Evolutionary conservation across 139 green algal species (phyloP), one percentile per base, ranked within the genome.

Genomic region (Nannochloris sp.): DNA sequence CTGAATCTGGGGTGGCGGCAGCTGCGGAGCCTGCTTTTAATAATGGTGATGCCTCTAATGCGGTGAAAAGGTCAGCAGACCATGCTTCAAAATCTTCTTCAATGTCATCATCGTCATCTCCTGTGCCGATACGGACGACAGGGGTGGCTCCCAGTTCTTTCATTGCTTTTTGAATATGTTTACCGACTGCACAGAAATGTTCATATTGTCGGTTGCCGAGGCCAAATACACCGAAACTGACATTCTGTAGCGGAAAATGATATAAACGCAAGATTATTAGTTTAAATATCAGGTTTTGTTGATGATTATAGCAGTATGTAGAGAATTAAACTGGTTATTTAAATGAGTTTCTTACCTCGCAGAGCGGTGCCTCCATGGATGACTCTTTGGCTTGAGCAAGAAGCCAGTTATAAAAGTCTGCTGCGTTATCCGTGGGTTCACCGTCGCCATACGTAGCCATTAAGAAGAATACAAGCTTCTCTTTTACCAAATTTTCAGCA

Each of bases 141-240:
- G 80, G 51, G 2, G 57, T 72, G 2, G 75, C 91, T 0, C 92
- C 92, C 47, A 95, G 64, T 19, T 71, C 71, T 19, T 65, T 72
- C 70, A 98, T 62, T 0, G 62, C 56, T 38, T 84, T 90, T 65
- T 91, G 60, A 32, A 93, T 75, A 32, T 83, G 78, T 64, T 90
- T 88, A 34, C 90, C 90, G 39, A 92, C 81, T 0, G 83, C 78
- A 64, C 90, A 93, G 77, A 97, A 99, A 79, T 97, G 91, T 80
- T 99, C 93, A 60, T 99, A 99, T 83, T 97, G 89, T 64, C 83
- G 89, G 81, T 98, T 99, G 39, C 93, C 93, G 29, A 99, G 79
- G 5, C 85, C 93, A 81, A 99, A 97, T 32, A 98, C 89, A 13
- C 70, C 88, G 54, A 84, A 97, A 0, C 37, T 62, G 1, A 93